phyloP scores from a whole-genome alignment of 1,139 yeast genomes.

The Nakaseomyces nivariensis region DNA sequence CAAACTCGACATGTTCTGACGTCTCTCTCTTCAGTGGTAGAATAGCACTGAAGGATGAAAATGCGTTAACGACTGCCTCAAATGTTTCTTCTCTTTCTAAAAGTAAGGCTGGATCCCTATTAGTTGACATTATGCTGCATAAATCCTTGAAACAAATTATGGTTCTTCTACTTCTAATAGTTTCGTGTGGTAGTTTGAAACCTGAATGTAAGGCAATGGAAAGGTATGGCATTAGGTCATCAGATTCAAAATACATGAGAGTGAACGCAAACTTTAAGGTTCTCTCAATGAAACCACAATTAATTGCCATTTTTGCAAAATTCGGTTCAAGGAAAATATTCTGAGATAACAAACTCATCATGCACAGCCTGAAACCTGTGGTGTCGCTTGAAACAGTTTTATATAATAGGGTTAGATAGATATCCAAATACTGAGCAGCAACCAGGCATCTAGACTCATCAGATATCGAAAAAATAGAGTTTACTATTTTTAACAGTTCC shows the following conservation, averaged over 20 bases:
- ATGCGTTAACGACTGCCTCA: conserved; percentile 48
- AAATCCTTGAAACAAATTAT: conserved; percentile 80
- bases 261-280: conserved; percentile 33
- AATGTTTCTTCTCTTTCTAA: conserved; percentile 34
- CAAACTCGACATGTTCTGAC: conserved; percentile 83
- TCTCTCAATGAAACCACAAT: conserved; percentile 41
- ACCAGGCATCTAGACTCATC: conserved; percentile 48
- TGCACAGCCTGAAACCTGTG: conserved; percentile 73
- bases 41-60: conserved; percentile 64
- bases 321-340: conserved; percentile 82
- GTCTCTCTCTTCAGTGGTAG: conserved; percentile 69
- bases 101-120: conserved; percentile 41
- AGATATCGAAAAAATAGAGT: conserved; percentile 61
- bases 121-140: conserved; percentile 66
- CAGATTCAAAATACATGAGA: conserved; percentile 54
- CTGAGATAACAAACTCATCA: conserved; percentile 67
- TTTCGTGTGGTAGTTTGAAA: conserved; percentile 37
- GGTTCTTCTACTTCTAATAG: conserved; percentile 70
- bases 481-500: conserved; percentile 56
- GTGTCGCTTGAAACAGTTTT: conserved; percentile 52
- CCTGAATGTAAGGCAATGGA: conserved; percentile 45
- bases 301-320: conserved; percentile 59
- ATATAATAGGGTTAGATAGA: conserved; percentile 72
- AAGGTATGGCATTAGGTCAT: conserved; percentile 54
- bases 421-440: conserved; percentile 72